phyloP scores from a whole-genome alignment of 202 grass and related monocot species.

The Brachypodium distachyon region DNA sequence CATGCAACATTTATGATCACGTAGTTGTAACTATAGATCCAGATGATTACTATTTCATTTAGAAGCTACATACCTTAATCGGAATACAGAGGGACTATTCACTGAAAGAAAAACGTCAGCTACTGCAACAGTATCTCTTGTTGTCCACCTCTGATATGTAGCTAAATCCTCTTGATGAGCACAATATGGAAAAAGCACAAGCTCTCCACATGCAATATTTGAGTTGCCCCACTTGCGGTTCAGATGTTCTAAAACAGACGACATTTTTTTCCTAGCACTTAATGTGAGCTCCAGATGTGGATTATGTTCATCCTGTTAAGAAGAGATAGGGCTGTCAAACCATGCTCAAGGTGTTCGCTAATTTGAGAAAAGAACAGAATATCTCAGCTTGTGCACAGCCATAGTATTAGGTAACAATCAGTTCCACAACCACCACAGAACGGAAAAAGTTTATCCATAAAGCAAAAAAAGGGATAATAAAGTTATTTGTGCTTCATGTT shows the following conservation, averaged over 20 bases:
- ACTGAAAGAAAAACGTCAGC: constrained; percentile 74
- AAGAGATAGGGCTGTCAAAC: constrained; percentile 6
- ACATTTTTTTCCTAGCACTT: constrained; percentile 91
- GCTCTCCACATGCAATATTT: constrained; percentile 66
- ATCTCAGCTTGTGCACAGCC: background rate
- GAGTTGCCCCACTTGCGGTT: constrained; percentile 92
- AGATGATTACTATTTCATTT: constrained; percentile 1
- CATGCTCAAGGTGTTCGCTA: constrained; percentile 9
- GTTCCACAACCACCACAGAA: background rate
- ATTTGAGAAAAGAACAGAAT: constrained; percentile 13
- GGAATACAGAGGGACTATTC: constrained; percentile 89
- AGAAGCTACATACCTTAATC: constrained; percentile 65
- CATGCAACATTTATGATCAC: constrained; percentile 7
- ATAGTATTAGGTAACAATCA: background rate
- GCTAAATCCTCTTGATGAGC: constrained; percentile 74
- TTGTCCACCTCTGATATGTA: constrained; percentile 74
- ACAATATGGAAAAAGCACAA: constrained; percentile 79
- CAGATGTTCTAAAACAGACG: constrained; percentile 92
- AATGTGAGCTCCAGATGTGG: constrained; percentile 95
- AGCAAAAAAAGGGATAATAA: background rate
- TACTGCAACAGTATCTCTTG: constrained; percentile 52
- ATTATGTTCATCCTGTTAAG: constrained; percentile 83
- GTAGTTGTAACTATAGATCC: background rate
- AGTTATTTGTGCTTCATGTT: background rate
- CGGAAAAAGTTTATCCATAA: background rate